Conservation (phyloP, 768 basidiomycete species). For the Kwoniella botswanensis region DNA sequence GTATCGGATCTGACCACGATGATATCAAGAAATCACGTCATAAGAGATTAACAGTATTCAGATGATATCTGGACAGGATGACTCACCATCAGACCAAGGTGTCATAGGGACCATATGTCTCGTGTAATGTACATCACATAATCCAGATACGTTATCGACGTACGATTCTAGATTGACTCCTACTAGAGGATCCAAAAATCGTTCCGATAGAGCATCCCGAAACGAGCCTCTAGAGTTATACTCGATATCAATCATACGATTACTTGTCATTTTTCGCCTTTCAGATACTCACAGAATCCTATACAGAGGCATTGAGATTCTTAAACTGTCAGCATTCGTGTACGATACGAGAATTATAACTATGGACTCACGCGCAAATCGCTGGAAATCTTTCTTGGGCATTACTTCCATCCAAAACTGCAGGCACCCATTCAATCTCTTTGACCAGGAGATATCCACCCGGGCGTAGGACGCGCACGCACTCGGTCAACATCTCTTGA, state of each 20-base stretch:
- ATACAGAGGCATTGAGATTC: not conserved
- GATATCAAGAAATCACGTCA: not conserved
- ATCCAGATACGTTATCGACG: constrained; percentile 6
- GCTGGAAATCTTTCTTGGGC: constrained; percentile 20
- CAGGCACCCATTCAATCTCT: constrained; percentile 21
- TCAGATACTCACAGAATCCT: not conserved
- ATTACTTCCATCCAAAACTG: constrained; percentile 4
- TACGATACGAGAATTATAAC: not conserved
- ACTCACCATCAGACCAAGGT: constrained; percentile 23
- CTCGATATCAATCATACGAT: no score
- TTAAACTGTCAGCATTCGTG: no score
- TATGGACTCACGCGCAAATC: constrained; percentile 15
- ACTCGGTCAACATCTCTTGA: constrained; percentile 13
- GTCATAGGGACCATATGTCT: constrained; percentile 20
- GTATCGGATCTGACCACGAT: constrained; percentile 6
- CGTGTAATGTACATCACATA: constrained; percentile 9
- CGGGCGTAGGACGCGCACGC: constrained; percentile 18
- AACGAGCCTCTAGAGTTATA: constrained; percentile 7
- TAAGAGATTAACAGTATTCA: no score
- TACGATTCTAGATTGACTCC: constrained; percentile 19
- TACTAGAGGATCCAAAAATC: constrained; percentile 19
- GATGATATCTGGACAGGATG: no score
- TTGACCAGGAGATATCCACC: constrained; percentile 24
- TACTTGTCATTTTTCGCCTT: no score
- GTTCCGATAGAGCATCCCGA: constrained; percentile 18